Conservation (phyloP, 2,329 filamentous ascomycete species). For the Neobulgaria alba region DNA sequence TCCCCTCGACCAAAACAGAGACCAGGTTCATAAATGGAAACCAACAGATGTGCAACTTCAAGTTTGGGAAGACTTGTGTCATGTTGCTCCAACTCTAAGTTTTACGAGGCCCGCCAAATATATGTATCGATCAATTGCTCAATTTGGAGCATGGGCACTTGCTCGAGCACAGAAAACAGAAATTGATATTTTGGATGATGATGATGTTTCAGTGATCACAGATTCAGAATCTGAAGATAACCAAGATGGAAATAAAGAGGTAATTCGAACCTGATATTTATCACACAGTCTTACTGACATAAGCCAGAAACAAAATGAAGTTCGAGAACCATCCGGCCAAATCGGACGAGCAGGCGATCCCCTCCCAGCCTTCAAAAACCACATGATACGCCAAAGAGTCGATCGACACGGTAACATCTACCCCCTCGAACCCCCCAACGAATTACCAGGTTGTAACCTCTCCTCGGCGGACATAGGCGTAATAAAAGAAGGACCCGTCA, state of each 20-base stretch:
- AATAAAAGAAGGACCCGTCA: constrained; percentile 70
- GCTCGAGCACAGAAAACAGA: constrained; percentile 70
- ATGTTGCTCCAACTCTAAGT: constrained; percentile 85
- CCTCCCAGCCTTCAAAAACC: constrained; percentile 66
- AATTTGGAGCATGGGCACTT: constrained; percentile 88
- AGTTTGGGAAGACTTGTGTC: constrained; percentile 92
- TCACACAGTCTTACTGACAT: too few relatives aligned
- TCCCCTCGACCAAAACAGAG: constrained; percentile 45
- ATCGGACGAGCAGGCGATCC: constrained; percentile 84
- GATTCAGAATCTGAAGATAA: constrained; percentile 40
- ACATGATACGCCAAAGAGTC: constrained; percentile 90
- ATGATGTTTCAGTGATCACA: constrained; percentile 67
- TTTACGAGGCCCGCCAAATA: constrained; percentile 94
- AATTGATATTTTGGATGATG: constrained; percentile 76
- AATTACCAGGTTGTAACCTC: constrained; percentile 59
- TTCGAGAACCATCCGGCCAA: constrained; percentile 19
- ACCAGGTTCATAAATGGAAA: constrained; percentile 54
- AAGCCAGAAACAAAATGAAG: too few relatives aligned
- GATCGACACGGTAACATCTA: constrained; percentile 69
- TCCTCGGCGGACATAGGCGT: constrained; percentile 60
- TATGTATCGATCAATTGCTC: constrained; percentile 88
- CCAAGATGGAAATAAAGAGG: too few relatives aligned
- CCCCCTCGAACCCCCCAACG: constrained; percentile 52
- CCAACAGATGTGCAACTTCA: constrained; percentile 91
- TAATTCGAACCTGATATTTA: too few relatives aligned